These are phyloP conservation scores for Nakazawaea ernobii DNA, from an alignment of 805 yeast species.

Conservation along the genomic window DNA sequence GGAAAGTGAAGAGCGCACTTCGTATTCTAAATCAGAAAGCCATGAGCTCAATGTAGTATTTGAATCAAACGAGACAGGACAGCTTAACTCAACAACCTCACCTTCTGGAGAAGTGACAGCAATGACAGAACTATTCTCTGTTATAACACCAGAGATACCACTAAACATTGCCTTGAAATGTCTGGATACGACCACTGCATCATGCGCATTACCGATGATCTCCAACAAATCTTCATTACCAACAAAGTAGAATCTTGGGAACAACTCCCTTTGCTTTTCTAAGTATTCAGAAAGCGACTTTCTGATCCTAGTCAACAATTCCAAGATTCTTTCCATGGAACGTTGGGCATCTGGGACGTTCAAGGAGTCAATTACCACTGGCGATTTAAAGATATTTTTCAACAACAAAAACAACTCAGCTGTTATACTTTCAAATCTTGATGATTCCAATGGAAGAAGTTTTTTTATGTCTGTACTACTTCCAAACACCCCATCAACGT, in stretches of 20 bases:
- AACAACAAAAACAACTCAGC: slow-evolving; percentile 52
- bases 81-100: slow-evolving; percentile 42
- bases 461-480: slow-evolving; percentile 49
- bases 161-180: slow-evolving; percentile 69
- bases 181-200: slow-evolving; percentile 40
- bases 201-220: slow-evolving; percentile 61
- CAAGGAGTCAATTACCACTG: slow-evolving; percentile 50
- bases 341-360: slow-evolving; percentile 41
- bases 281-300: slow-evolving; percentile 70
- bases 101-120: slow-evolving; percentile 61
- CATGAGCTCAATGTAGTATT: slow-evolving; percentile 50
- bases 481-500: slow-evolving; percentile 73
- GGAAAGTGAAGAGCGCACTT: slow-evolving; percentile 45
- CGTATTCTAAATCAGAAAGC: slow-evolving; percentile 53
- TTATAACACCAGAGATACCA: slow-evolving; percentile 45
- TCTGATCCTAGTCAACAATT: slow-evolving; percentile 52
- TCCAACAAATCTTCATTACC: slow-evolving; percentile 90
- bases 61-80: slow-evolving; percentile 38
- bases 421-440: slow-evolving; percentile 58
- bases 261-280: slow-evolving; percentile 70
- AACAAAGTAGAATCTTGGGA: slow-evolving; percentile 79
- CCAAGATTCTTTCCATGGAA: slow-evolving; percentile 44
- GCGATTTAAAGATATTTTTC: slow-evolving; percentile 41
- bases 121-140: slow-evolving; percentile 21
- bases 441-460: slow-evolving; percentile 64